phyloP scores from a whole-genome alignment of 2,329 filamentous ascomycete species.

The Talaromyces sp. region DNA sequence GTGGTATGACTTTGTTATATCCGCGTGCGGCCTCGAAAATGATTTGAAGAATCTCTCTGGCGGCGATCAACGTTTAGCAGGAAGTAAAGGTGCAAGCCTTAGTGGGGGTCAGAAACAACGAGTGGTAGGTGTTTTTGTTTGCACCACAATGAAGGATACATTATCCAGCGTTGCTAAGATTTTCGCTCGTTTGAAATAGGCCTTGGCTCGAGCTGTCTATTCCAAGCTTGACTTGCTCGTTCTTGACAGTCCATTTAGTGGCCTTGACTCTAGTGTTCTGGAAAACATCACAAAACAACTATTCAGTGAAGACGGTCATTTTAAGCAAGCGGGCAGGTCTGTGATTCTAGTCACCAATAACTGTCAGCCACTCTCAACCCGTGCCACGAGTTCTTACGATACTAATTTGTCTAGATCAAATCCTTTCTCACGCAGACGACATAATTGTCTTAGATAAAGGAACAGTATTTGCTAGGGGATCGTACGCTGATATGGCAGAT shows the following conservation, averaged over 20 bases:
- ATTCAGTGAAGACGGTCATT: background rate
- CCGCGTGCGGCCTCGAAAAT: constrained; percentile 24
- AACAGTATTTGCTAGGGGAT: background rate
- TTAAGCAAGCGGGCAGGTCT: background rate
- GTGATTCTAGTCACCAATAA: background rate
- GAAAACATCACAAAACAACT: background rate
- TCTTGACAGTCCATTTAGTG: constrained; percentile 9
- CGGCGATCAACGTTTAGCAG: constrained; percentile 43
- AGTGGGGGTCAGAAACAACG: constrained; percentile 49
- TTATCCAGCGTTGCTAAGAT: background rate
- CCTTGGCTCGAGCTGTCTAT: constrained; percentile 45
- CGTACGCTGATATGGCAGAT: background rate
- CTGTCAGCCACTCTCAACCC: background rate
- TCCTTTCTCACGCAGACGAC: constrained; percentile 26
- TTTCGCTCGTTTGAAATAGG: background rate
- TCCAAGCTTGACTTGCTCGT: constrained; percentile 20
- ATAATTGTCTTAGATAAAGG: constrained; percentile 30
- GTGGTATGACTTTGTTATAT: constrained; percentile 22
- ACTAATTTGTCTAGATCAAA: background rate
- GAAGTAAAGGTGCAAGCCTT: constrained; percentile 47
- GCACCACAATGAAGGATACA: background rate
- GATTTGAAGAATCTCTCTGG: constrained; percentile 36
- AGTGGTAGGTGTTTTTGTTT: background rate
- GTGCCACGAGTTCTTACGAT: background rate
- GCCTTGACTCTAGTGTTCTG: constrained; percentile 4